These are phyloP conservation scores for Ophiosphaerella narmari DNA, from an alignment of 2,329 filamentous ascomycete species.

Conservation along the genomic window DNA sequence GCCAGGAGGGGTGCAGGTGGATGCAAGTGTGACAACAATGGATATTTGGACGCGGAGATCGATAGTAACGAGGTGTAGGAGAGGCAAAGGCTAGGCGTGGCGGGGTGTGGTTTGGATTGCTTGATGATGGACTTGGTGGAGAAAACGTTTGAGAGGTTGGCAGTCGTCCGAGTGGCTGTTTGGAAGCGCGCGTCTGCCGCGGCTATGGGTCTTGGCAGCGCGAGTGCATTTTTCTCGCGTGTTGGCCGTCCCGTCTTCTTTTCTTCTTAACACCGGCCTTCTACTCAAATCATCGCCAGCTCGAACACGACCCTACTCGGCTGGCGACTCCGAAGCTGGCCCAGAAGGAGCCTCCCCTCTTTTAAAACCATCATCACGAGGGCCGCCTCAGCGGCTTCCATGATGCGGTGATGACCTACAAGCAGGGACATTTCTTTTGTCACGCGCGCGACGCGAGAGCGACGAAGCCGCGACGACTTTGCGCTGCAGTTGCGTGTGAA, in stretches of 20 bases:
- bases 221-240: conserved; percentile 25
- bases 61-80: conserved; percentile 6
- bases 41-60: conserved; percentile 5
- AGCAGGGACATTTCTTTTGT: conserved; percentile 60
- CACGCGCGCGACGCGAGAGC: conserved; percentile 29
- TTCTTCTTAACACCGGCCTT: conserved; percentile 60
- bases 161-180: conserved; percentile 18
- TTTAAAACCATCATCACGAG: conserved; percentile 86
- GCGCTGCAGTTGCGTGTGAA: no score
- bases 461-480: conserved; percentile 10
- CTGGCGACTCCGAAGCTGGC: conserved; percentile 73
- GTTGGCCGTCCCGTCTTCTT: conserved; percentile 7
- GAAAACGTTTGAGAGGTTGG: conserved; percentile 38
- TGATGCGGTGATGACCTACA: conserved; percentile 71
- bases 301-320: conserved; percentile 59
- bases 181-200: conserved; percentile 25
- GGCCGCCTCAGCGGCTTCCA: conserved; percentile 64
- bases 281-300: conserved; percentile 76
- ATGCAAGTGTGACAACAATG: conserved; percentile 5
- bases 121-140: conserved; percentile 24
- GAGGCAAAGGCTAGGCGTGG: conserved; percentile 13
- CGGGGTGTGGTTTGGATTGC: conserved; percentile 22
- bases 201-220: conserved; percentile 15
- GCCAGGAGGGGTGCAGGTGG: conserved; percentile 1
- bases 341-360: conserved; percentile 69